Percentiles rank a stretch among this genome's conserved stretches.
phyloP scores from a whole-genome alignment of 1,139 yeast species.

The Pneumocystis wakefieldiae region DNA sequence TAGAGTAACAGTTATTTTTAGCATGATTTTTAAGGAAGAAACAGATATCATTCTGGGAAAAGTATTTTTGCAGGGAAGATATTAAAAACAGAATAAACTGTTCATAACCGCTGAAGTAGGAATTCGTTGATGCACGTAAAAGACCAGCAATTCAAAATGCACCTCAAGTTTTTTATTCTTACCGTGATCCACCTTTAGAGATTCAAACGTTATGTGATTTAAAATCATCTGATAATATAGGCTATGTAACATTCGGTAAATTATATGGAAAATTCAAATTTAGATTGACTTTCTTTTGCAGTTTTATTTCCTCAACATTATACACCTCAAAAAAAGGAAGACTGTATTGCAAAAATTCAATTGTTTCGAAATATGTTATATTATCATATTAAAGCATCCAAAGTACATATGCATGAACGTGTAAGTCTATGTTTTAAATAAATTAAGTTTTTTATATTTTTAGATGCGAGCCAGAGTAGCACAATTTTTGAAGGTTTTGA shows the following conservation, averaged over 20 bases:
- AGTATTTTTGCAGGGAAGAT: conserved; percentile 57
- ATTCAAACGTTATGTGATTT: conserved; percentile 31
- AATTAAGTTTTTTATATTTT: background rate
- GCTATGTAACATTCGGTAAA: conserved; percentile 33
- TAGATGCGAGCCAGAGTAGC: conserved; percentile 83
- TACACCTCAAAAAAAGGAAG: conserved; percentile 35
- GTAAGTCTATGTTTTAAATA: background rate
- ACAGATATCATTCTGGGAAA: conserved; percentile 91
- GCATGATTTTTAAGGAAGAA: conserved; percentile 89
- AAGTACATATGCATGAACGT: conserved; percentile 94
- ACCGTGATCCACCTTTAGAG: conserved; percentile 86
- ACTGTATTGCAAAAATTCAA: conserved; percentile 76
- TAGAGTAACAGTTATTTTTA: conserved; percentile 89
- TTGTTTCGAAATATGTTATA: conserved; percentile 93
- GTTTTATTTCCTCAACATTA: conserved; percentile 22
- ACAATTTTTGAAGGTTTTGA: conserved; percentile 84
- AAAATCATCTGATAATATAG: conserved; percentile 24
- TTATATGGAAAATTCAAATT: conserved; percentile 48
- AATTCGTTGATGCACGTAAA: conserved; percentile 92
- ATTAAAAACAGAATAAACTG: background rate
- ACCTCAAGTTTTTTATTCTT: conserved; percentile 89
- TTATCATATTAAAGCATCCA: conserved; percentile 93
- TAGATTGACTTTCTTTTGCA: background rate
- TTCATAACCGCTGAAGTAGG: conserved; percentile 22
- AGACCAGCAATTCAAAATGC: conserved; percentile 85